Conservation (phyloP, 176 grass and related monocot genomes). For the Coix lacrymajobi region DNA sequence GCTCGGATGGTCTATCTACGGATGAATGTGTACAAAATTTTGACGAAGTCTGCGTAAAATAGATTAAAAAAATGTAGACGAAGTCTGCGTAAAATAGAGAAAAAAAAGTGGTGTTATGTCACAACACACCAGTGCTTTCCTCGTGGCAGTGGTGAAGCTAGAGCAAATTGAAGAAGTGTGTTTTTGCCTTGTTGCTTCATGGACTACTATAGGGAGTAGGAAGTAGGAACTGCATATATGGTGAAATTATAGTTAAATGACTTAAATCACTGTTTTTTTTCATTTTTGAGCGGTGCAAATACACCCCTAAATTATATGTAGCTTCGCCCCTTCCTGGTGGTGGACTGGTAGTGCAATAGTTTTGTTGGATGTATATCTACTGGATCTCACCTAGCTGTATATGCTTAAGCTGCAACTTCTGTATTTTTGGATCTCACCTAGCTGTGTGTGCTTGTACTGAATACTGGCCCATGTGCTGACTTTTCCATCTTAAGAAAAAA, state of each 20-base stretch:
- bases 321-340: background rate
- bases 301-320: background rate
- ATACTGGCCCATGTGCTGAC: background rate
- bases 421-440: background rate
- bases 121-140: background rate
- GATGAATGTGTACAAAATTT: background rate
- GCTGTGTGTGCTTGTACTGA: background rate
- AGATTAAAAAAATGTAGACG: background rate
- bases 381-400: background rate
- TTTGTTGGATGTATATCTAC: background rate
- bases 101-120: background rate
- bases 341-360: background rate
- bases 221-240: background rate
- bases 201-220: background rate
- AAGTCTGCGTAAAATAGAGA: background rate
- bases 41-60: background rate
- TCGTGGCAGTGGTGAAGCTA: background rate
- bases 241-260: background rate
- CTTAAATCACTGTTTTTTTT: background rate
- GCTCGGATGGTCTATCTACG: background rate
- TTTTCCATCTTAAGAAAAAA: background rate
- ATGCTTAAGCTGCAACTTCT: background rate
- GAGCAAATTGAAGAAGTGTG: background rate
- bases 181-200: background rate
- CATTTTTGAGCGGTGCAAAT: background rate